Percentiles rank a stretch among this genome's conserved stretches.
phyloP scores from a whole-genome alignment of 1,284 basidiomycete genomes.

The Tetrapyrgos nigripes region DNA sequence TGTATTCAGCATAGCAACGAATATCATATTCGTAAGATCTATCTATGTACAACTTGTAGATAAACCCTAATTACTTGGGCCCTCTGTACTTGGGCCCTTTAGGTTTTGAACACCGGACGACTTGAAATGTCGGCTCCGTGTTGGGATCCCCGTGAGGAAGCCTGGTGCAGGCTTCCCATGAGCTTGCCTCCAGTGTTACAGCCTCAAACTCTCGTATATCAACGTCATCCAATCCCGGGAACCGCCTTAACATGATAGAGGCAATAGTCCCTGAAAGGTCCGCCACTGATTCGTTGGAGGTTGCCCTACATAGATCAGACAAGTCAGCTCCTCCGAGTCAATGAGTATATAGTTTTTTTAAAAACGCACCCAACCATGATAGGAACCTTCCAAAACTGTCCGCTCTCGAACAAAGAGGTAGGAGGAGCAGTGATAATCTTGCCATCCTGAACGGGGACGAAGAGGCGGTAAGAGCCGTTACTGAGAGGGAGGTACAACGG shows the following conservation, averaged over 20 bases:
- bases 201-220: constrained; percentile 12
- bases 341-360: not conserved
- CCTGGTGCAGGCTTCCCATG: too few relatives aligned
- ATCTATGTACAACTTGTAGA: too few relatives aligned
- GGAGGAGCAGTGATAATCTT: constrained; percentile 54
- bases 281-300: constrained; percentile 16
- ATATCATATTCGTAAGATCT: too few relatives aligned
- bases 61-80: too few relatives aligned
- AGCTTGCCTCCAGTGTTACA: too few relatives aligned
- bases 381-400: constrained; percentile 55
- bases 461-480: constrained; percentile 44
- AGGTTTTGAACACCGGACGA: too few relatives aligned
- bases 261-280: constrained; percentile 25
- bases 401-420: constrained; percentile 47
- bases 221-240: constrained; percentile 1
- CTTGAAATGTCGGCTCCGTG: too few relatives aligned
- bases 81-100: too few relatives aligned
- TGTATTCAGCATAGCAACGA: too few relatives aligned
- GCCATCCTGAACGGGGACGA: constrained; percentile 55
- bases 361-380: constrained; percentile 60
- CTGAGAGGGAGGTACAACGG: constrained; percentile 21
- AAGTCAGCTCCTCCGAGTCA: not conserved
- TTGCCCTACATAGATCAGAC: constrained; percentile 3
- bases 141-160: too few relatives aligned
- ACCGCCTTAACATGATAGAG: constrained; percentile 1